Evolutionary conservation across 2,329 filamentous ascomycete species (phyloP).

Genomic region (Onygenales sp.): DNA sequence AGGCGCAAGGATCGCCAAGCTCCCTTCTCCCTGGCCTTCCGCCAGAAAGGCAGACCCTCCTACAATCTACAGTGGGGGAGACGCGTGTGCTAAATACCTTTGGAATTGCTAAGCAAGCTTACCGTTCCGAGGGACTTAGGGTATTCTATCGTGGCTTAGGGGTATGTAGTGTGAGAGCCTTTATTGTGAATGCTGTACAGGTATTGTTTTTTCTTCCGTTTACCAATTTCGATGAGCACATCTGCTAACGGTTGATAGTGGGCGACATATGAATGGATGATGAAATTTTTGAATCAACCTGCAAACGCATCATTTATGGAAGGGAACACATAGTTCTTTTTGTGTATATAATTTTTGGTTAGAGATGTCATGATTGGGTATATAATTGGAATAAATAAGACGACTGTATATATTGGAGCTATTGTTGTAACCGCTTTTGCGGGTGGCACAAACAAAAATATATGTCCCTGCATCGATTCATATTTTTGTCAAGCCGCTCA

Average conservation of each 20-base stretch:
- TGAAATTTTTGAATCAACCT: constrained; percentile 39
- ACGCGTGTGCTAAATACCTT: constrained; percentile 42
- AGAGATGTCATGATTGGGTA: not conserved
- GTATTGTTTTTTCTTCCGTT: constrained; percentile 18
- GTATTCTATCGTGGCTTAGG: constrained; percentile 67
- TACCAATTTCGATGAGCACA: not conserved
- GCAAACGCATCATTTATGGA: not conserved
- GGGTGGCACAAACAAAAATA: no score
- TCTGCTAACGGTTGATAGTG: constrained; percentile 46
- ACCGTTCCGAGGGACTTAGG: constrained; percentile 50
- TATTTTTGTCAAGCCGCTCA: no score
- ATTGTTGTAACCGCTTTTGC: no score
- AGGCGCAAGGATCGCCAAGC: constrained; percentile 50
- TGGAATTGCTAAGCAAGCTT: constrained; percentile 56
- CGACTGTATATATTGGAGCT: no score
- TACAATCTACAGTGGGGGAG: constrained; percentile 12
- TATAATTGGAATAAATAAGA: not conserved
- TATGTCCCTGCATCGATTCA: no score
- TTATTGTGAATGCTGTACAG: constrained; percentile 84
- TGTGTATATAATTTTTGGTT: no score
- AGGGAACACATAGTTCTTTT: not conserved
- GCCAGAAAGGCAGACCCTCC: constrained; percentile 17
- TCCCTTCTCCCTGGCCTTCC: not conserved
- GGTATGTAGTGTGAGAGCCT: constrained; percentile 76
- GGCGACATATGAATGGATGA: constrained; percentile 84